These are phyloP conservation scores for Pleoardoris graminearum DNA, from an alignment of 2,329 filamentous ascomycete species.

Conservation along the genomic window DNA sequence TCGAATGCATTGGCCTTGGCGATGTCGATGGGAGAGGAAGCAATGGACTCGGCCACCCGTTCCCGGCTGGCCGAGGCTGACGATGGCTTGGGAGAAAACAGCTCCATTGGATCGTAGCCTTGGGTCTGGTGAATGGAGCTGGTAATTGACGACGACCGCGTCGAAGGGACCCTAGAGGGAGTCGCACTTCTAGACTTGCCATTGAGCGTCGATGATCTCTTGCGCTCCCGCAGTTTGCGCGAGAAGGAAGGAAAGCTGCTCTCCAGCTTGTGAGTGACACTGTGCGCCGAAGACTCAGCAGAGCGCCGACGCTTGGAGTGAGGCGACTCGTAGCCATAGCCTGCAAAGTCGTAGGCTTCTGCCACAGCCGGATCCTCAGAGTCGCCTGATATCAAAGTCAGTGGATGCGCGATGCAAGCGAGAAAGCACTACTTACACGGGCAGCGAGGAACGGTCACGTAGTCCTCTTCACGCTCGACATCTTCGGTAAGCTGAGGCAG, in stretches of 20 bases:
- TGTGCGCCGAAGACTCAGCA: conserved; percentile 63
- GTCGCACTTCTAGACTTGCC: conserved; percentile 46
- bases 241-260: conserved; percentile 61
- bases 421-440: conserved; percentile 65
- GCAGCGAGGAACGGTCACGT: conserved; percentile 59
- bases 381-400: conserved; percentile 58
- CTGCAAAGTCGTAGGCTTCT: conserved; percentile 64
- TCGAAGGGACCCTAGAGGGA: conserved; percentile 64
- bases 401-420: conserved; percentile 15
- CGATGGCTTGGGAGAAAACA: conserved; percentile 27
- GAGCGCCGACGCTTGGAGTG: conserved; percentile 61
- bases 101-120: conserved; percentile 44
- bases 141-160: conserved; percentile 78
- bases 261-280: conserved; percentile 67
- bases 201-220: conserved; percentile 40
- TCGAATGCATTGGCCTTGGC: conserved; percentile 51
- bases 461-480: conserved; percentile 67
- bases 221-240: conserved; percentile 58
- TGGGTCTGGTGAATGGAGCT: conserved; percentile 55
- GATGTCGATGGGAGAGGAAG: conserved; percentile 41
- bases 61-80: conserved; percentile 37
- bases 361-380: conserved; percentile 46
- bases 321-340: conserved; percentile 62
- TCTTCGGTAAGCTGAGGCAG: conserved; percentile 87
- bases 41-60: conserved; percentile 34